Percentiles rank a stretch among this genome's conserved stretches.
Evolutionary conservation across 1,139 yeast genomes (phyloP).

Genomic region (Arxiozyma bovina): DNA sequence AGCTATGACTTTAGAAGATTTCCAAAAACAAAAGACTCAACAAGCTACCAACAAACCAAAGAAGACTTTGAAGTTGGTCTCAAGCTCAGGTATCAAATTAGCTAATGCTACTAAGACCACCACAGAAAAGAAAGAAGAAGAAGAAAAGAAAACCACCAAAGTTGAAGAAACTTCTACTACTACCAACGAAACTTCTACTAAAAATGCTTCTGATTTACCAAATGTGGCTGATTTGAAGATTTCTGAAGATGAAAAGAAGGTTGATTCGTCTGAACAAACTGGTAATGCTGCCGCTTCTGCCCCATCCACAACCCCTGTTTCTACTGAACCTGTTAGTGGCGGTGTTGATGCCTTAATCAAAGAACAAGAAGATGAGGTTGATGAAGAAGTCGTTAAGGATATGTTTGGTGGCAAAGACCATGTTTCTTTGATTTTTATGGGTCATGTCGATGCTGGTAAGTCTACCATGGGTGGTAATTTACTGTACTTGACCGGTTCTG

Average conservation of each 20-base stretch:
- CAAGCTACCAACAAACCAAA: slow-evolving; percentile 43
- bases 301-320: slow-evolving; percentile 4
- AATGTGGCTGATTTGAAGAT: slow-evolving; percentile 19
- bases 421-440: slow-evolving; percentile 94
- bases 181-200: slow-evolving; percentile 6
- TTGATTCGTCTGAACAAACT: slow-evolving; percentile 11
- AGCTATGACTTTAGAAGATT: slow-evolving; percentile 84
- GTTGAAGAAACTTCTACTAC: slow-evolving; percentile 12
- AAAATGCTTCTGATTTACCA: slow-evolving; percentile 16
- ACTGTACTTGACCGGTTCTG: slow-evolving; percentile 87
- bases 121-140: slow-evolving; percentile 31
- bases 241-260: slow-evolving; percentile 11
- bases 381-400: slow-evolving; percentile 80
- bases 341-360: slow-evolving; percentile 41
- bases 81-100: slow-evolving; percentile 59
- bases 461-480: slow-evolving; percentile 99
- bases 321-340: slow-evolving; percentile 11
- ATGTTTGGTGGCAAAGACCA: slow-evolving; percentile 97
- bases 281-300: slow-evolving; percentile 5
- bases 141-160: slow-evolving; percentile 17
- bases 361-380: slow-evolving; percentile 80
- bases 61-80: slow-evolving; percentile 54
- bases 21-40: slow-evolving; percentile 54
- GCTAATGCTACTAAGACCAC: slow-evolving; percentile 48
- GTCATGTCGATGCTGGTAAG: slow-evolving; percentile 99